Conservation (phyloP, 1,284 basidiomycete species). For the Trametes polyzona region DNA sequence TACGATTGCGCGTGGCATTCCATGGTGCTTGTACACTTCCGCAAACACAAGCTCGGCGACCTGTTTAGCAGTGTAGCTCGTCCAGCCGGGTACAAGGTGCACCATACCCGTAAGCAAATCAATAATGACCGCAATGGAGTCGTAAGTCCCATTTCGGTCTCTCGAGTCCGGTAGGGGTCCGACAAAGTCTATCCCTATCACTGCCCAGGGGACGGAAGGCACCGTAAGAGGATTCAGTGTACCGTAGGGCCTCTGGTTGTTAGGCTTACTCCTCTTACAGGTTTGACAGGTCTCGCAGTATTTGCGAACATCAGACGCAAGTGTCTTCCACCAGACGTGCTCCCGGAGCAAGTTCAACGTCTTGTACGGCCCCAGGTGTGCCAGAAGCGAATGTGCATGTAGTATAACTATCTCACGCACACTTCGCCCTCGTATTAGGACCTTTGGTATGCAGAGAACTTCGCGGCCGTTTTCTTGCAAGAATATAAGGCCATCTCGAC, state of each 20-base stretch:
- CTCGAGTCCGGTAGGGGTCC: constrained; percentile 37
- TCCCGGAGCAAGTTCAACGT: constrained; percentile 30
- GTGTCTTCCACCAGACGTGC: constrained; percentile 35
- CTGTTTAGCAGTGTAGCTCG: constrained; percentile 37
- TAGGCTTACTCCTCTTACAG: constrained; percentile 30
- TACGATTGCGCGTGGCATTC: constrained; percentile 43
- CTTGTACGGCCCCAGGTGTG: constrained; percentile 32
- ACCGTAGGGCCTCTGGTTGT: constrained; percentile 28
- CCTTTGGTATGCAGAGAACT: constrained; percentile 26
- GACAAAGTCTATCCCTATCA: constrained; percentile 41
- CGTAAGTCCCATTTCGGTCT: constrained; percentile 32
- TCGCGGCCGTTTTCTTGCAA: not conserved
- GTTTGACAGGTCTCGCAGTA: constrained; percentile 31
- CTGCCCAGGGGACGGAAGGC: constrained; percentile 30
- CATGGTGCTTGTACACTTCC: constrained; percentile 42
- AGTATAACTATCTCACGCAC: constrained; percentile 31
- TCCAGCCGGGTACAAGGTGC: constrained; percentile 32
- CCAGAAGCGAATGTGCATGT: constrained; percentile 33
- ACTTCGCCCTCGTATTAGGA: constrained; percentile 17
- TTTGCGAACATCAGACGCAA: constrained; percentile 24
- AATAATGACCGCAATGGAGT: constrained; percentile 37
- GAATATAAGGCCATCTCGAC: not conserved
- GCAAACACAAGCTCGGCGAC: constrained; percentile 44
- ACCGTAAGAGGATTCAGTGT: constrained; percentile 26
- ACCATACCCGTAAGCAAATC: constrained; percentile 38